Evolutionary conservation across 2,329 filamentous ascomycete genomes (phyloP), one percentile per base, ranked within the genome.

Genomic region (Furcasterigmium sp.): DNA sequence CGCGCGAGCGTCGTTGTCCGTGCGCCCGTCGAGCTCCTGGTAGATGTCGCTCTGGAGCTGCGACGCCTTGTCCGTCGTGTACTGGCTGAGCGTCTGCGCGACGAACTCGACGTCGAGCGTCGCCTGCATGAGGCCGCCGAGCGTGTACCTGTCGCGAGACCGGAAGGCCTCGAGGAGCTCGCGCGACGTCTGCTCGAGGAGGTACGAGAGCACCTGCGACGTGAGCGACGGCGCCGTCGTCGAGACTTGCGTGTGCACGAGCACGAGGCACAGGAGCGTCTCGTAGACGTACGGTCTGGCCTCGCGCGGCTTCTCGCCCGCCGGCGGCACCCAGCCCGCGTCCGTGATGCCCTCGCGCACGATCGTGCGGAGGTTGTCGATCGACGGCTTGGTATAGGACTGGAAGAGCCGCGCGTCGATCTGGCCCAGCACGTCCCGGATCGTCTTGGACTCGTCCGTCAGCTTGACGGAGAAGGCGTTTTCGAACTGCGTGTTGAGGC

Each of bases 101-200:
- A 97, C 84, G 59, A 98, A 97, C 64, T 98, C 93, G 2, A 96
- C 91, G 58, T 98, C 93, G 1, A 98, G 79, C 0, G 93, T 98
- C 2, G 94, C 94, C 66, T 98, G 94, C 84, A 97, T 95, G 40
- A 98, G 78, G 7, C 87, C 84, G 5, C 85, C 74, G 1, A 98
- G 80, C 2, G 82, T 77, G 65, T 93, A 97, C 17, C 72, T 72
- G 5, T 73, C 63, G 7, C 84, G 81, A 28, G 61, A 77, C 72
- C 68, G 70, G 72, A 97, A 95, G 0, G 88, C 84, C 21, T 84
- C 78, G 14, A 96, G 81, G n/a, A 97, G 81, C 48, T 90, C 83
- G 6, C 77, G 69, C 10, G 85, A 91, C 10, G 86, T 78, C 56
- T 90, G 81, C 59, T 95, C 90, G 30, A 97, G 81, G 25, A 97